Evolutionary conservation across 352 stramenopile species (phyloP), one percentile per base, ranked within the genome.

Genomic region (Saprolegnia parasitica): DNA sequence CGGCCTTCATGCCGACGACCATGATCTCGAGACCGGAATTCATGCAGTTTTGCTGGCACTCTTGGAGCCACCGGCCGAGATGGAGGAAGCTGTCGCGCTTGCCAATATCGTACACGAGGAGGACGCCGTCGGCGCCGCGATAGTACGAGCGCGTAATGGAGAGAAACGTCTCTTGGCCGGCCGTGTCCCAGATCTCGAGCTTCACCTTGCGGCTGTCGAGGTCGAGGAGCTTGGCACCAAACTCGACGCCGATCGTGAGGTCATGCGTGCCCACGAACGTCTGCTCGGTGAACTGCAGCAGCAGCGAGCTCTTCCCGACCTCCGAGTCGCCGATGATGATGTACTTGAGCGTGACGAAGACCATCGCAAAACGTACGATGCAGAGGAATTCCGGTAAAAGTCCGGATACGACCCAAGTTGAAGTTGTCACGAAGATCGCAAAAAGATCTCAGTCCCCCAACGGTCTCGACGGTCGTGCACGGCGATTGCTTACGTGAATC

Each of bases 161-260:
- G 15, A 94, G 76, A 72, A 96, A 97, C 0, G 84, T 91, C 66
- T 97, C 90, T 72, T 96, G 89, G 3, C 89, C 90, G 18, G 90
- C 90, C 0, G 90, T 97, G 71, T 97, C 90, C 90, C 90, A 97
- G 49, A 97, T 97, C 80, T 96, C 85, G 26, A 96, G 81, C 75
- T 97, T 96, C 23, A 96, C 84, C 64, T 95, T 86, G 46, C 84
- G 78, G 18, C 83, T 81, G 55, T 95, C 86, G 50, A 97, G 78
- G 50, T 91, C 78, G 0, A 95, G 78, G 57, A 95, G 74, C 75
- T 96, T 96, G 39, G 87, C 84, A 18, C 87, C 89, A 71, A 96
- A 97, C 76, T 97, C 90, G 24, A 97, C 89, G 68, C 90, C 89
- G 71, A 97, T 96, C 24, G 89, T 97, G 65, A 96, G 79, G 74